Evolutionary conservation across 1,139 yeast species (phyloP), one percentile per base, ranked within the genome.

Genomic region (Debaryomyces subglobosus): DNA sequence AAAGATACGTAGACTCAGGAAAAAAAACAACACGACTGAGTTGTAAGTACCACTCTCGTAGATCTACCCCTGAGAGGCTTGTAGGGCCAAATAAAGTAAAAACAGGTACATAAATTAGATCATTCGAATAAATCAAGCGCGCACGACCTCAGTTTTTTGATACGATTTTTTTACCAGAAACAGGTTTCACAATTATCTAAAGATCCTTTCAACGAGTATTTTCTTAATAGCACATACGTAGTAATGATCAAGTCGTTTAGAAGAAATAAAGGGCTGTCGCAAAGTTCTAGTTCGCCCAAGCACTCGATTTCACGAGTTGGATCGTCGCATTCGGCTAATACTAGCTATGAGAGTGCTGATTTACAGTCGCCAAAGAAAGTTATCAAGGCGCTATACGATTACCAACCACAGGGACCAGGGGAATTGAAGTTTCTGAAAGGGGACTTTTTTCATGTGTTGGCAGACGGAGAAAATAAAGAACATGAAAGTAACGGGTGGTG

Each of bases 371-470:
- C 97, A 3, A 85, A 85, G 57, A 86, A 87, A 59, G 96, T 90
- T 44, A 90, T 94, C 53, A 85, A 85, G 54, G 98, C 98, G 1
- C 71, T 87, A 23, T 85, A 83, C 60, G 87, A 85, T 60, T 91
- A 92, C 65, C 74, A 73, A 39, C 88, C 96, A 1, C 94, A 86
- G 58, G 87, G 89, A 9, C 85, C 91, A 0, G 92, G 90, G 25
- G 98, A 92, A 64, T 76, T 94, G 39, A 78, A 82, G 40, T 94
- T 92, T 63, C 61, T 66, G 45, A 83, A 85, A 58, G 97, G 97
- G 27, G 97, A 92, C 62, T 91, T 91, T 62, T 89, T 92, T 67
- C 92, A 90, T 62, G 95, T 94, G 5, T 72, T 85, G 20, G 78
- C 80, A 44, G 74, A 78, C 43, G 83, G 79, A 49, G 61, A 59